A percentile compares a stretch with the other conserved stretches of the same genome.
Evolutionary conservation across 2,329 filamentous ascomycete genomes (phyloP).

Genomic region (Colletotrichum costaricense): DNA sequence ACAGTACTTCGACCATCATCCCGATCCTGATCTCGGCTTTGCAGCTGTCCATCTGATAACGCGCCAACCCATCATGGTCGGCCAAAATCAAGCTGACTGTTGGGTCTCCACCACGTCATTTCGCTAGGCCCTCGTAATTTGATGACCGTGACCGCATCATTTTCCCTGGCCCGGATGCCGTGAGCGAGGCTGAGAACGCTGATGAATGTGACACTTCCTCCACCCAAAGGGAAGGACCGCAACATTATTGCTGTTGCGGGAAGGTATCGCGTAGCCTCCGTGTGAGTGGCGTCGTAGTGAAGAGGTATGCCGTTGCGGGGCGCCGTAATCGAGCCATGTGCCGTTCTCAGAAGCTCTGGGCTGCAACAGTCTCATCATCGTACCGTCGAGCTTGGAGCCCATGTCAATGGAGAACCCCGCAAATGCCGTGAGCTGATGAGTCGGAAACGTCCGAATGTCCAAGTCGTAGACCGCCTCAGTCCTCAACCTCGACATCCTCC

Average conservation of each 20-base stretch:
- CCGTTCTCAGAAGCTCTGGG: background rate
- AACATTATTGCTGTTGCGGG: background rate
- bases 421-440: background rate
- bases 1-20: no score
- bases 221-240: background rate
- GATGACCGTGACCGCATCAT: no score
- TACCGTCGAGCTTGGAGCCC: background rate
- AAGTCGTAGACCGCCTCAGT: slow-evolving; percentile 37
- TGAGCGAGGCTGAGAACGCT: background rate
- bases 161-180: background rate
- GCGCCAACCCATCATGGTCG: background rate
- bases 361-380: background rate
- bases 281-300: background rate
- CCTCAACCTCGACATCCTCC: slow-evolving; percentile 42
- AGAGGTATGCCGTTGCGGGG: background rate
- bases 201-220: background rate
- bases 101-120: background rate
- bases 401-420: background rate
- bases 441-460: background rate
- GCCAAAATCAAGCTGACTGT: background rate
- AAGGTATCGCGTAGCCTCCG: background rate
- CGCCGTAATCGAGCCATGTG: background rate
- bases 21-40: background rate
- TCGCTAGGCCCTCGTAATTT: background rate
- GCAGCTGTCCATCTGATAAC: background rate